These are phyloP conservation scores for Jackrogersella multiformis DNA, from an alignment of 495 filamentous ascomycete genomes.

Conservation along the genomic window DNA sequence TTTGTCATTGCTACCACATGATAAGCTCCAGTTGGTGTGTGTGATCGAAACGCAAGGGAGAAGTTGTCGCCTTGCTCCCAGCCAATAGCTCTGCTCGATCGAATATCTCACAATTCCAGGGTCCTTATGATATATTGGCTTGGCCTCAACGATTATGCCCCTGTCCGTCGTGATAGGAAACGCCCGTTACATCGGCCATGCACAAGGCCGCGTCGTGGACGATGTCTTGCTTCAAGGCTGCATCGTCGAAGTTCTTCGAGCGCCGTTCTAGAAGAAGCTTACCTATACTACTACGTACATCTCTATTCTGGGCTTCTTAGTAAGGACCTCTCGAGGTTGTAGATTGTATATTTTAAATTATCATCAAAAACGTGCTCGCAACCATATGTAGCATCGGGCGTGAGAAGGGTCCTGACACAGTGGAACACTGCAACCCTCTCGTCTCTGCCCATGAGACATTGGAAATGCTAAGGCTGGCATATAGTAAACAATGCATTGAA, in stretches of 20 bases:
- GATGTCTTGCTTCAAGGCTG: constrained; percentile 21
- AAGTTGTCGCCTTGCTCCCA: neutral
- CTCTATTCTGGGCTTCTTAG: constrained; percentile 6
- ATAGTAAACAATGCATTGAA: constrained; percentile 28
- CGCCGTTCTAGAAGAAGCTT: constrained; percentile 38
- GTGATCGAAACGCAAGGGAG: constrained; percentile 25
- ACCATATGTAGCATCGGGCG: constrained; percentile 26
- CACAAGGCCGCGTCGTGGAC: constrained; percentile 13
- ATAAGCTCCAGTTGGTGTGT: constrained; percentile 18
- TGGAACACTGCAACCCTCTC: constrained; percentile 3
- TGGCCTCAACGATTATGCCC: constrained; percentile 21
- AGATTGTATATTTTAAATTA: constrained; percentile 13
- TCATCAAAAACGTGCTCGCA: constrained; percentile 14
- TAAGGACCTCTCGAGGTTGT: constrained; percentile 16
- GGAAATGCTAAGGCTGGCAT: constrained; percentile 1
- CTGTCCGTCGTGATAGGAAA: constrained; percentile 1
- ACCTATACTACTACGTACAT: neutral
- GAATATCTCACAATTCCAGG: constrained; percentile 32
- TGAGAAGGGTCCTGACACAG: constrained; percentile 22
- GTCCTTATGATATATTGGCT: constrained; percentile 26
- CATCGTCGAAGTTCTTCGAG: constrained; percentile 22
- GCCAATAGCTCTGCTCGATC: constrained; percentile 14
- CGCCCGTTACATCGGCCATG: constrained; percentile 22
- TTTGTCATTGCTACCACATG: constrained; percentile 23
- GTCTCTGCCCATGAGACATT: constrained; percentile 12